Base-by-base conservation (phyloP, 2,329 filamentous ascomycete genomes). In the Ophiostoma novo-ulmi region DNA sequence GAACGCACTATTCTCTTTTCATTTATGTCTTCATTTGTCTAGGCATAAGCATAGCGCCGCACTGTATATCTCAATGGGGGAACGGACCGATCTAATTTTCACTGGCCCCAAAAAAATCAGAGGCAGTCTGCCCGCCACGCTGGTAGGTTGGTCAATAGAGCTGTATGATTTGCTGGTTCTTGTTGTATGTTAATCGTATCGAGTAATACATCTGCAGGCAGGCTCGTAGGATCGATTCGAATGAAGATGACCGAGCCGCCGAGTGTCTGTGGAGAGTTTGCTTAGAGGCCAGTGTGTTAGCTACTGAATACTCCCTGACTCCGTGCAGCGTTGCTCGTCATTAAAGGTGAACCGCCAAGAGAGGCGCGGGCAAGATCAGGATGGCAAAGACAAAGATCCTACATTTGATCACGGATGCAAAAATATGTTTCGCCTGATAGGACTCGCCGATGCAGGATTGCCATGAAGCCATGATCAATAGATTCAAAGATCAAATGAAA, bases 31-130 rank as follows among this genome's bases (percentile, higher is more conserved):
- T 38, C 61, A 38, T 35, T 36, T 38, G 20, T 64, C 61, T 64
- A 20, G 61, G 39, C 48, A 39, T 36, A 36, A 31, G 31, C 26
- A 20, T 58, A 36, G 36, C 64, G 55, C n/a, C 26, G 38, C 26
- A n/a, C 55, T 69, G 38, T 26, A 31, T 61, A 64, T 44, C 58
- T 70, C 22, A 70, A 70, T 65, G 35, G 61, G 68, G 68, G 58
- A 70, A 70, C 68, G 61, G 61, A 35, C 58, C 68, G 68, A 66
- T 38, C 26, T 63, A 70, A 35, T 64, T 20, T 14, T 26, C 26
- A 68, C 61, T 64, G 61, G 61, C 31, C 39, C 10, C 52, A 7
- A 58, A 58, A 10, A 17, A 26, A 14, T 22, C 52, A 58, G 48
- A 10, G 48, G 48, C 41, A 55, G 52, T 58, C 22, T 26, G 52